These are phyloP conservation scores for Colletotrichum sp. DNA, from an alignment of 2,329 filamentous ascomycete species.

Conservation along the genomic window DNA sequence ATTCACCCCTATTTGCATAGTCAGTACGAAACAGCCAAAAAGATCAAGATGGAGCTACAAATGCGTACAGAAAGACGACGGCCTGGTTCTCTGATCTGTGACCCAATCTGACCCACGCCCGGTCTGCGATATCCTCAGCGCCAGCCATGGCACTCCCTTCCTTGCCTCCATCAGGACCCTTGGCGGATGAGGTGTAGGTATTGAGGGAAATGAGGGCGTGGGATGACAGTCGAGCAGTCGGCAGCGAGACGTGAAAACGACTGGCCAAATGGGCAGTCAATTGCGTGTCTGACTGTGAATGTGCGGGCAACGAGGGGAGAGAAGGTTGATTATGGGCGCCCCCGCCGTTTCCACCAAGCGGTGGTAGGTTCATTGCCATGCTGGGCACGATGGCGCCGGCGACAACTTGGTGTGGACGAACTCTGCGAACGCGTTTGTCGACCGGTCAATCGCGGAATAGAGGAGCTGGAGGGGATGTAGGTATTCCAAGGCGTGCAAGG, in stretches of 20 bases:
- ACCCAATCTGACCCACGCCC: conserved; percentile 85
- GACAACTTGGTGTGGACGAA: neutral
- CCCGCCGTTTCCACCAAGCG: conserved; percentile 52
- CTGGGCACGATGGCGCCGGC: conserved; percentile 35
- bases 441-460: neutral
- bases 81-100: conserved; percentile 93
- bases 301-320: conserved; percentile 84
- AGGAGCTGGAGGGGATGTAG: neutral
- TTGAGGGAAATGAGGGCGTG: conserved; percentile 93
- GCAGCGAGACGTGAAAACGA: conserved; percentile 90
- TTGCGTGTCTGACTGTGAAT: conserved; percentile 79
- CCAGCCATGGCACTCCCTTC: conserved; percentile 92
- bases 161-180: conserved; percentile 87
- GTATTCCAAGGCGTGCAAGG: neutral
- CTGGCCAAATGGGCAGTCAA: conserved; percentile 83
- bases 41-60: neutral
- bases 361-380: conserved; percentile 67
- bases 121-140: conserved; percentile 87
- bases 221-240: conserved; percentile 87
- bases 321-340: conserved; percentile 83
- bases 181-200: conserved; percentile 89
- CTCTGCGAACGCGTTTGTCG: neutral
- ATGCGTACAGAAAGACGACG: conserved; percentile 83
- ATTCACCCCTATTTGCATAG: conserved; percentile 75
- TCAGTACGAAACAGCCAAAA: neutral